Evolutionary conservation across 805 yeast species (phyloP).

Genomic region (Teunomyces cretensis): DNA sequence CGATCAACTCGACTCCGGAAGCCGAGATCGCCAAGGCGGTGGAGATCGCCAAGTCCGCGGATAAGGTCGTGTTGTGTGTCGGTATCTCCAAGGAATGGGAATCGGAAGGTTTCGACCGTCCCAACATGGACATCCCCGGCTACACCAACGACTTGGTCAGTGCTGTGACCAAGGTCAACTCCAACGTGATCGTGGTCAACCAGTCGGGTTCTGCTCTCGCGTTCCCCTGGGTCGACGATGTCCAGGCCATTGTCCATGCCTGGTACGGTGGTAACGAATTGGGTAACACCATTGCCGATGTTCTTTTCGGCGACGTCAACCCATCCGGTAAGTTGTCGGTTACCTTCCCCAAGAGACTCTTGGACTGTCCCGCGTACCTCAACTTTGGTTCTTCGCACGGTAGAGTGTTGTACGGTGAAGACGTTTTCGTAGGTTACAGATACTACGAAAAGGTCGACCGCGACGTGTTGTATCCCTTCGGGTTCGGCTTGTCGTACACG

Average conservation of each 20-base stretch:
- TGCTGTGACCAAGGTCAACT: conserved; percentile 46
- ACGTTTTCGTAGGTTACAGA: conserved; percentile 62
- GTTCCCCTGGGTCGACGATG: conserved; percentile 50
- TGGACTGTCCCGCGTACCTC: conserved; percentile 58
- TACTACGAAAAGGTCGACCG: conserved; percentile 53
- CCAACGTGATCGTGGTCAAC: conserved; percentile 52
- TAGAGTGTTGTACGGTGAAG: conserved; percentile 60
- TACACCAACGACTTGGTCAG: conserved; percentile 44
- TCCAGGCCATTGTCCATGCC: conserved; percentile 48
- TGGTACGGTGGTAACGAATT: conserved; percentile 60
- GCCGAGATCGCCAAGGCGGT: conserved; percentile 39
- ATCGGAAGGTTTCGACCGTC: conserved; percentile 59
- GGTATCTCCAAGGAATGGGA: conserved; percentile 60
- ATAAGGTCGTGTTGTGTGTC: conserved; percentile 51
- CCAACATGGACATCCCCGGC: conserved; percentile 51
- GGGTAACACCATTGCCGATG: conserved; percentile 62
- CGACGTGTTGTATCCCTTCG: conserved; percentile 58
- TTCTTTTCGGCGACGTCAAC: conserved; percentile 56
- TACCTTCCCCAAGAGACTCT: conserved; percentile 50
- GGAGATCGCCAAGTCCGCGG: conserved; percentile 48
- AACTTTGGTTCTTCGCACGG: conserved; percentile 54
- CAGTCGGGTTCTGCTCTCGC: conserved; percentile 65
- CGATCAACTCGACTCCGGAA: conserved; percentile 17
- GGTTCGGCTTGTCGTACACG: conserved; percentile 62
- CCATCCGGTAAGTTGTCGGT: conserved; percentile 61